Percentiles rank a stretch among this genome's conserved stretches.
Conservation (phyloP, 805 yeast species). For the Saturnispora besseyi region DNA sequence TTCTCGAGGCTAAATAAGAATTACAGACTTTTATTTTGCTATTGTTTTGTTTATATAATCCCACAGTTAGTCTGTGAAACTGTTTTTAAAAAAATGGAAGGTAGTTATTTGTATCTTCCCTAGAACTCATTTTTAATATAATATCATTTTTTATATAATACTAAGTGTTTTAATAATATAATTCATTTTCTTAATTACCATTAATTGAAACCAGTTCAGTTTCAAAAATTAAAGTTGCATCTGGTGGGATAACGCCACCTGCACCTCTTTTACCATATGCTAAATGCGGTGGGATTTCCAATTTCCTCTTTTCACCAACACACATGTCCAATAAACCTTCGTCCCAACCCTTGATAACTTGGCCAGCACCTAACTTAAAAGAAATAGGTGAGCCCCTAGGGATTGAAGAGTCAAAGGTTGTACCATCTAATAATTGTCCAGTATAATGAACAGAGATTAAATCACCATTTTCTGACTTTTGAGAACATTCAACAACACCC, state of each 20-base stretch:
- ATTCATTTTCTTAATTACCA: slow-evolving; percentile 18
- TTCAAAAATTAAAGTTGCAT: slow-evolving; percentile 59
- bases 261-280: slow-evolving; percentile 75
- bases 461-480: slow-evolving; percentile 59
- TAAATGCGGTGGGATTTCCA: slow-evolving; percentile 68
- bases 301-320: slow-evolving; percentile 74
- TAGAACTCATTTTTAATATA: background rate
- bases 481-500: slow-evolving; percentile 46
- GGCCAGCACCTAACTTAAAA: slow-evolving; percentile 69
- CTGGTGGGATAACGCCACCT: slow-evolving; percentile 62
- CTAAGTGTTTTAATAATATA: too few relatives aligned
- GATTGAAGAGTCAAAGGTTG: slow-evolving; percentile 67
- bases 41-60: too few relatives aligned
- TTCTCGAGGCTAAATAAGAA: too few relatives aligned
- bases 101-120: background rate
- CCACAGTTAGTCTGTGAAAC: too few relatives aligned
- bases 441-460: slow-evolving; percentile 66
- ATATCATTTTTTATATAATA: too few relatives aligned
- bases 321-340: slow-evolving; percentile 78
- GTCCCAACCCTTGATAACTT: slow-evolving; percentile 88
- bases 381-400: slow-evolving; percentile 56
- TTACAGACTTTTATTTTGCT: too few relatives aligned
- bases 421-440: slow-evolving; percentile 60
- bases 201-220: slow-evolving; percentile 53
- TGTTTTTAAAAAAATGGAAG: too few relatives aligned